These are phyloP conservation scores for Phytopythium cucurbitacearum DNA, from an alignment of 352 stramenopile genomes.

Conservation along the genomic window DNA sequence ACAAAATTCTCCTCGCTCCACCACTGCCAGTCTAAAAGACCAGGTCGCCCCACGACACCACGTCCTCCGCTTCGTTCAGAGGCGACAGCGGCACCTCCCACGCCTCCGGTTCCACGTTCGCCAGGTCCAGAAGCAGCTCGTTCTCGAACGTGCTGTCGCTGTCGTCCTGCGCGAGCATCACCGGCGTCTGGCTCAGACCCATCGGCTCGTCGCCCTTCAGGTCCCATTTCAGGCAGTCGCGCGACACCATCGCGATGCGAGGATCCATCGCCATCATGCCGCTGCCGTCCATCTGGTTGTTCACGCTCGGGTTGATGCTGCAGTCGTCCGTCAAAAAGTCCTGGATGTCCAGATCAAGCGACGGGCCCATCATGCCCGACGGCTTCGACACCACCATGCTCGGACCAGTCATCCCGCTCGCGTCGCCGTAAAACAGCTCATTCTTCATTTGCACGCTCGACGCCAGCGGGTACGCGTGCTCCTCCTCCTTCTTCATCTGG, in stretches of 20 bases:
- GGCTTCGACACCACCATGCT: slow-evolving; percentile 18
- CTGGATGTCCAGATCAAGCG: slow-evolving; percentile 71
- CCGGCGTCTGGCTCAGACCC: slow-evolving; percentile 11
- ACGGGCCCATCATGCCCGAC: slow-evolving; percentile 16
- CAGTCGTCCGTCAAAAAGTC: slow-evolving; percentile 79
- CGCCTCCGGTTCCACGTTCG: slow-evolving; percentile 64
- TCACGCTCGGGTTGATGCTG: slow-evolving; percentile 51
- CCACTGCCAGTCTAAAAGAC: slow-evolving; percentile 44
- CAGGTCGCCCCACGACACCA: slow-evolving; percentile 82
- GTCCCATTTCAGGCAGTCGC: slow-evolving; percentile 70
- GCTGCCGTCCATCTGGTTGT: slow-evolving; percentile 31
- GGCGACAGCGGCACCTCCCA: slow-evolving; percentile 82
- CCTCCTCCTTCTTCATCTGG: slow-evolving; percentile 32
- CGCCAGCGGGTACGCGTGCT: slow-evolving; percentile 27
- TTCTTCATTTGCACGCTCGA: slow-evolving; percentile 43
- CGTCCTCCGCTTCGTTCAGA: slow-evolving; percentile 78
- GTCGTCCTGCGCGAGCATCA: slow-evolving; percentile 14
- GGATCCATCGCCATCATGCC: slow-evolving; percentile 22
- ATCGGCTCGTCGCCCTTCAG: slow-evolving; percentile 17
- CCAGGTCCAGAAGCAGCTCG: slow-evolving; percentile 65
- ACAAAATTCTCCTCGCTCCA: too few relatives aligned
- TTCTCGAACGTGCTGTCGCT: slow-evolving; percentile 53
- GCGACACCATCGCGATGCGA: slow-evolving; percentile 56
- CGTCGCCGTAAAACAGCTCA: slow-evolving; percentile 33
- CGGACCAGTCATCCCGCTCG: slow-evolving; percentile 18